phyloP scores from a whole-genome alignment of 352 stramenopile species.

The Pythium sp. region DNA sequence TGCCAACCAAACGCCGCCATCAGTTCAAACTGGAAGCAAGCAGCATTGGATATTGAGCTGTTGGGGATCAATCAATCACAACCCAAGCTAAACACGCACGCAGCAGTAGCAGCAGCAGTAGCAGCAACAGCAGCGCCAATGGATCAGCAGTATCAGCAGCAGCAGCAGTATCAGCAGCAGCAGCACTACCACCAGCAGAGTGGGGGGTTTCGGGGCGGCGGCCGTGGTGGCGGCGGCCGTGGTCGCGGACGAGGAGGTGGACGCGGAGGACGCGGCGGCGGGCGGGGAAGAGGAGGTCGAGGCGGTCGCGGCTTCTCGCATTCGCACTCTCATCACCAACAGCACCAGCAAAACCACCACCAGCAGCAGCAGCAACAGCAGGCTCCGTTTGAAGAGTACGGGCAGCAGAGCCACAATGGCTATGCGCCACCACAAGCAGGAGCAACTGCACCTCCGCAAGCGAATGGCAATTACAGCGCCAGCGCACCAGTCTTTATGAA shows the following conservation, averaged over 20 bases:
- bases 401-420: not conserved
- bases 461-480: not conserved
- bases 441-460: not conserved
- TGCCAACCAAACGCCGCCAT: constrained; percentile 1
- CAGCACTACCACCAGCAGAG: constrained; percentile 15
- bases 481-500: not conserved
- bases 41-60: not conserved
- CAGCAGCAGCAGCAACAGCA: constrained; percentile 13
- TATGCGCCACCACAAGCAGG: constrained; percentile 1
- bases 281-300: constrained; percentile 20
- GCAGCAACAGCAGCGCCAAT: not conserved
- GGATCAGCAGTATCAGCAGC: constrained; percentile 1
- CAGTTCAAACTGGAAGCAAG: not conserved
- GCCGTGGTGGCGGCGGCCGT: constrained; percentile 24
- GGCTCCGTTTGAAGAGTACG: constrained; percentile 8
- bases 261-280: constrained; percentile 25
- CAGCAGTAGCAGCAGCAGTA: not conserved
- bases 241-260: constrained; percentile 28
- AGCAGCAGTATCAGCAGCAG: not conserved
- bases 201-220: constrained; percentile 28
- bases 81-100: not conserved
- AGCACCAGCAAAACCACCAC: constrained; percentile 6
- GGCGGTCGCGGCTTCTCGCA: constrained; percentile 20
- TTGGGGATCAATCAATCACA: not conserved
- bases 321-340: constrained; percentile 12